Percentiles rank a stretch among this genome's conserved stretches.
Conservation (phyloP, 192 early-diverging fungal genomes). For the Coemansia sp. region DNA sequence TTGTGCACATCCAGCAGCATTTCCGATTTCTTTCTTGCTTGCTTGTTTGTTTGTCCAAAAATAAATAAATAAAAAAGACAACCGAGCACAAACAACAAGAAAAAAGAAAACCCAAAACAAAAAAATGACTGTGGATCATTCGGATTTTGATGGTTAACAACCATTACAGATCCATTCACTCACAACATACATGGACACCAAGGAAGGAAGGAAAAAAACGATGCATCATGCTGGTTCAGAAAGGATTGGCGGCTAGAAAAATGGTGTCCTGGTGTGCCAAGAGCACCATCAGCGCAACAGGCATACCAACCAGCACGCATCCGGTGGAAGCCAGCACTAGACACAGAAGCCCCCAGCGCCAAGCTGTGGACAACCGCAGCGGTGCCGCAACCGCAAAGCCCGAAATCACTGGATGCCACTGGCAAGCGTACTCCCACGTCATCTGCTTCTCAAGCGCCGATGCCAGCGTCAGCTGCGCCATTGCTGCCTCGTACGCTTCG, state of each 20-base stretch:
- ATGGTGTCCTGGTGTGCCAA: conserved; percentile 14
- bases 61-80: too few relatives aligned
- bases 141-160: too few relatives aligned
- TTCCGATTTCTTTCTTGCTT: neutral
- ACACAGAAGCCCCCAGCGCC: conserved; percentile 40
- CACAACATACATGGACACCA: too few relatives aligned
- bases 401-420: conserved; percentile 40
- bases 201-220: too few relatives aligned
- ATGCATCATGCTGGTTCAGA: neutral
- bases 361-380: conserved; percentile 22
- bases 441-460: conserved; percentile 35
- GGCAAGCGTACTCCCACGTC: conserved; percentile 49
- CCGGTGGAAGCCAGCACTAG: conserved; percentile 17
- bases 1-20: neutral
- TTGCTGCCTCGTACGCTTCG: neutral
- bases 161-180: too few relatives aligned
- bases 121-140: too few relatives aligned
- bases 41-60: too few relatives aligned
- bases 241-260: neutral
- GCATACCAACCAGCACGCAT: conserved; percentile 37
- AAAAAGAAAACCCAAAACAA: too few relatives aligned
- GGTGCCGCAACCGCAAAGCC: conserved; percentile 42
- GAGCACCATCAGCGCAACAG: conserved; percentile 33
- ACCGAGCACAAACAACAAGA: too few relatives aligned
- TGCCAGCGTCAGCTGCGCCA: conserved; percentile 23